Percentiles rank a stretch among this genome's conserved stretches.
Evolutionary conservation across 1,284 basidiomycete genomes (phyloP).

Genomic region (Melampsora medusae): DNA sequence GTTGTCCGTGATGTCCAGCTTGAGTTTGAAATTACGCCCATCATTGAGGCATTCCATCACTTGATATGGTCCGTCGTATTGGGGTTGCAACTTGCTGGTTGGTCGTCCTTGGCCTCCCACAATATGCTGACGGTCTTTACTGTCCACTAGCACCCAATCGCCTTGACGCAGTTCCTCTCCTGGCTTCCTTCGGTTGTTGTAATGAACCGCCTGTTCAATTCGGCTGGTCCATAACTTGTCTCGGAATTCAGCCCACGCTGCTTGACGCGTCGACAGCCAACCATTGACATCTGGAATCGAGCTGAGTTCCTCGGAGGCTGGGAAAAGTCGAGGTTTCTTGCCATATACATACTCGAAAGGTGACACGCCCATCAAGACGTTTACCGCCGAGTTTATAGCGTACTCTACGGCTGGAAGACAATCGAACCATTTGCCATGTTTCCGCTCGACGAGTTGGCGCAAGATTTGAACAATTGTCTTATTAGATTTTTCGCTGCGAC

Average conservation of each 20-base stretch:
- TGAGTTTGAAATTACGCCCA: not conserved
- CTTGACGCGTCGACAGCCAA: not conserved
- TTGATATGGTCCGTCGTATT: slow-evolving; percentile 6
- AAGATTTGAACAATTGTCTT: slow-evolving; percentile 53
- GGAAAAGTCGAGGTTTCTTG: not conserved
- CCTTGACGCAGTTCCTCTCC: too few species aligned
- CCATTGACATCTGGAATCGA: too few species aligned
- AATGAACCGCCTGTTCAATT: too few species aligned
- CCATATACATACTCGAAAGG: not conserved
- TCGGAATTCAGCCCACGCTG: not conserved
- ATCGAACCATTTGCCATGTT: slow-evolving; percentile 24
- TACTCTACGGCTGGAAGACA: slow-evolving; percentile 19
- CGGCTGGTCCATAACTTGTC: not conserved
- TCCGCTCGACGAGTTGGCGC: too few species aligned
- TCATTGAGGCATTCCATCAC: not conserved
- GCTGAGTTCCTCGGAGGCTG: too few species aligned
- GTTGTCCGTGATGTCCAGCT: too few species aligned
- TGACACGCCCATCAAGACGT: not conserved
- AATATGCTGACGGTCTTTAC: not conserved
- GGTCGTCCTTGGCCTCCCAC: too few species aligned
- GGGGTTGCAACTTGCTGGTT: not conserved
- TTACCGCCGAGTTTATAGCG: slow-evolving; percentile 14
- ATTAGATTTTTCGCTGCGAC: slow-evolving; percentile 52
- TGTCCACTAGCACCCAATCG: not conserved
- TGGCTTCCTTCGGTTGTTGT: too few species aligned